These are phyloP conservation scores for Dactylellina leptospora DNA, from an alignment of 2,329 filamentous ascomycete genomes.

Conservation along the genomic window DNA sequence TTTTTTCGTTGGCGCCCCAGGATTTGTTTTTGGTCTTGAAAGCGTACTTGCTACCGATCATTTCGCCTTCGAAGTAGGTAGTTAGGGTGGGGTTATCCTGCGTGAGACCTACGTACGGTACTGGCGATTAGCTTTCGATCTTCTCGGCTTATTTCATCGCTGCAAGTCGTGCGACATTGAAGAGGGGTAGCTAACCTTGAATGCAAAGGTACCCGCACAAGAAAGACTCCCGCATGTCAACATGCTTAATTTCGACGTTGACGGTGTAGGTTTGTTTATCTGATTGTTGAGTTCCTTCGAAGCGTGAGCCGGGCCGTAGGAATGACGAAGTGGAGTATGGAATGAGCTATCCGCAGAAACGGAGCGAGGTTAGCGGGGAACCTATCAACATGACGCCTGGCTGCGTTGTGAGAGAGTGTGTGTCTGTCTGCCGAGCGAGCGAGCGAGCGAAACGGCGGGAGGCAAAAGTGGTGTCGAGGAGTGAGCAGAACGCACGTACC, in stretches of 20 bases:
- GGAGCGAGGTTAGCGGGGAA: conserved; percentile 52
- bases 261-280: conserved; percentile 94
- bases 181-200: conserved; percentile 72
- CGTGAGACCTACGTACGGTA: conserved; percentile 74
- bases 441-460: not conserved
- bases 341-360: conserved; percentile 70
- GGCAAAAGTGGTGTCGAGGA: not conserved
- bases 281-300: conserved; percentile 89
- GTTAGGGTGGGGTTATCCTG: conserved; percentile 97
- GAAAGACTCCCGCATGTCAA: conserved; percentile 92
- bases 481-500: conserved; percentile 29
- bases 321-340: conserved; percentile 85
- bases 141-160: no score
- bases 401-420: conserved; percentile 17
- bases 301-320: conserved; percentile 85
- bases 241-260: conserved; percentile 95
- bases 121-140: conserved; percentile 1
- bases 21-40: conserved; percentile 87
- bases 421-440: conserved; percentile 4
- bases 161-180: conserved; percentile 42
- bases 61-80: conserved; percentile 97
- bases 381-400: not conserved
- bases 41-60: conserved; percentile 93
- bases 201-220: conserved; percentile 95
- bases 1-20: conserved; percentile 92